Base-by-base conservation (phyloP, 345 rosid genomes). In the Isatis tinctoria region DNA sequence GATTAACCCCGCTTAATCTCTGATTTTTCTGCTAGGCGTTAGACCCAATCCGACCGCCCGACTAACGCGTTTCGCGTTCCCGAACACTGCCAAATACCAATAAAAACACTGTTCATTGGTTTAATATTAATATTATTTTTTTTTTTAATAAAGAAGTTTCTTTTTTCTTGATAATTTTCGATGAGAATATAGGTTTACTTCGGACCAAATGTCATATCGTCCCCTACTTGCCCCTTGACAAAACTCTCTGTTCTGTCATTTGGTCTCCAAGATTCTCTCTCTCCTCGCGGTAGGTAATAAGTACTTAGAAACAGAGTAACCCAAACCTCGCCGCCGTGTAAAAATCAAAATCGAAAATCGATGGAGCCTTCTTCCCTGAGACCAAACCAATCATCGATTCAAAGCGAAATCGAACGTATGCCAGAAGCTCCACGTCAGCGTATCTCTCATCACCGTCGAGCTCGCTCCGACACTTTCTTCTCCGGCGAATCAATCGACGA, bases 401-500 rank as follows among this genome's bases (percentile, higher is more conserved):
- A 67, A 14, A 62, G 49, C 52, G 85, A 79, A 44, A 79, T 90
- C 60, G 90, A 89, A 52, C 87, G 78, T 75, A 93, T 88, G 90
- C 81, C 94, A 3, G 92, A 88, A 53, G 77, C 83, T 14, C 88
- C 81, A 51, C 84, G 76, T 57, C 80, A 78, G 59, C 87, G 89
- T 1, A 77, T 86, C 56, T 75, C 86, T 77, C 88, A 82, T 69
- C 98, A 93, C 86, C 85, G 98, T 17, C 80, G 98, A 48, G 96
- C 98, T 16, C 94, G 86, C 81, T 93, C 98, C 59, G 98, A 93
- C 70, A 89, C 89, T 63, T 73, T 92, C 67, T 93, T 88, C 86
- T 90, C 96, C 69, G 92, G 72, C 37, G 80, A 70, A 64, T 77
- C 80, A 10, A 80, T 86, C 79, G 97, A 93, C 79, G 97, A 93